A percentile compares a stretch with the other conserved stretches of the same genome.
Evolutionary conservation across 495 filamentous ascomycete species (phyloP).

Genomic region (Jackrogersella minutella): DNA sequence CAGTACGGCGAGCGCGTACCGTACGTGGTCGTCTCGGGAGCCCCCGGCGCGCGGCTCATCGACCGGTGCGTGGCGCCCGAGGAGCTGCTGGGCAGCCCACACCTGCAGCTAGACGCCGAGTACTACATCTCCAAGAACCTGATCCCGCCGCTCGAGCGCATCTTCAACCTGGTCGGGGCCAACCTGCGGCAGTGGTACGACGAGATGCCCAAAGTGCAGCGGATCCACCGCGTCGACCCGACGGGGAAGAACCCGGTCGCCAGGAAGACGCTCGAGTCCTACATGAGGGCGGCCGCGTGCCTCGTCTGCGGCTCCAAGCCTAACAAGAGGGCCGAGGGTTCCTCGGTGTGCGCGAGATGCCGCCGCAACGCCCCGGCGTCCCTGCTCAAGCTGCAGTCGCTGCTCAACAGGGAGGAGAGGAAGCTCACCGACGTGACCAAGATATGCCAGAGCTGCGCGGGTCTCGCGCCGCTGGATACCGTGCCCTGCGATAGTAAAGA

Average conservation of each 20-base stretch:
- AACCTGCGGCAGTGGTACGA: slow-evolving; percentile 94
- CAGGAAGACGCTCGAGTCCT: slow-evolving; percentile 82
- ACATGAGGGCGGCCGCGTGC: slow-evolving; percentile 82
- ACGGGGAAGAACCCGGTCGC: slow-evolving; percentile 42
- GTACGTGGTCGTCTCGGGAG: slow-evolving; percentile 90
- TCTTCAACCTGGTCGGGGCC: slow-evolving; percentile 96
- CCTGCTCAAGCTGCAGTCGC: slow-evolving; percentile 65
- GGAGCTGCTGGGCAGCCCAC: slow-evolving; percentile 74
- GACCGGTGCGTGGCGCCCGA: slow-evolving; percentile 93
- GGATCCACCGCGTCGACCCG: slow-evolving; percentile 67
- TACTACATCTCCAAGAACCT: slow-evolving; percentile 98
- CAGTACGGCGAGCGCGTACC: slow-evolving; percentile 96
- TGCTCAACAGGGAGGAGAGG: slow-evolving; percentile 69
- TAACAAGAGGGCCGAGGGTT: slow-evolving; percentile 43
- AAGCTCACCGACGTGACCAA: slow-evolving; percentile 70
- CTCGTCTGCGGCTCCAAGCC: slow-evolving; percentile 77
- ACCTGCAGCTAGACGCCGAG: slow-evolving; percentile 88
- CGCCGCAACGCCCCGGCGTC: slow-evolving; percentile 62
- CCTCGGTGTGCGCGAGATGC: slow-evolving; percentile 74
- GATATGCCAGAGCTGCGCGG: slow-evolving; percentile 85
- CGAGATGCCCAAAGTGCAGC: slow-evolving; percentile 91
- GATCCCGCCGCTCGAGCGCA: slow-evolving; percentile 92
- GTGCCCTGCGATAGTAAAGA: slow-evolving; percentile 88
- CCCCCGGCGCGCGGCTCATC: slow-evolving; percentile 82
- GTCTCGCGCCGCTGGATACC: slow-evolving; percentile 73